These are phyloP conservation scores for Gossypium bickii DNA, from an alignment of 345 rosid genomes.

Conservation along the genomic window DNA sequence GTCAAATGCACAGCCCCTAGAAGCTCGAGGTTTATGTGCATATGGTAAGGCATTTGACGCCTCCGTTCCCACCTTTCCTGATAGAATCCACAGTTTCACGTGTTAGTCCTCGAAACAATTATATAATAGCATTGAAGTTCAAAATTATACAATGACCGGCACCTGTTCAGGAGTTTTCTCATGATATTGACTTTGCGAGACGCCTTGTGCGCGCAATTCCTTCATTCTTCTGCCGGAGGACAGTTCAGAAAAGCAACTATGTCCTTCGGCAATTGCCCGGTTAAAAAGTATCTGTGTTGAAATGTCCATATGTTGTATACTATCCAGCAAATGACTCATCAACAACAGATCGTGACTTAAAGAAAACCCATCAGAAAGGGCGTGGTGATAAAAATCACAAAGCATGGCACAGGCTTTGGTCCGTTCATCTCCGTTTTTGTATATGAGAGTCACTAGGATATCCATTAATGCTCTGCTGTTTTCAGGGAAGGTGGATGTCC, in stretches of 20 bases:
- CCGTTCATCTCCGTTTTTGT: slow-evolving; percentile 83
- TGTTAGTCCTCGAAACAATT: not conserved
- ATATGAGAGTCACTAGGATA: slow-evolving; percentile 72
- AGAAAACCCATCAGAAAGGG: slow-evolving; percentile 69
- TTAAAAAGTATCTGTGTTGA: slow-evolving; percentile 90
- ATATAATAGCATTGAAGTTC: not conserved
- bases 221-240: slow-evolving; percentile 82
- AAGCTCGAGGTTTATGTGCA: slow-evolving; percentile 93
- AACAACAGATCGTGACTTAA: slow-evolving; percentile 69
- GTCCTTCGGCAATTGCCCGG: slow-evolving; percentile 73
- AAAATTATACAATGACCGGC: not conserved
- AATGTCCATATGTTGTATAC: slow-evolving; percentile 78
- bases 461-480: slow-evolving; percentile 84
- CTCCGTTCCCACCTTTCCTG: slow-evolving; percentile 87
- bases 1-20: slow-evolving; percentile 84
- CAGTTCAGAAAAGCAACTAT: slow-evolving; percentile 78
- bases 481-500: slow-evolving; percentile 84
- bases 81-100: slow-evolving; percentile 11
- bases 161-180: slow-evolving; percentile 98
- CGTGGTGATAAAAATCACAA: slow-evolving; percentile 90
- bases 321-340: slow-evolving; percentile 92
- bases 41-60: slow-evolving; percentile 89
- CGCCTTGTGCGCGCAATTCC: slow-evolving; percentile 96
- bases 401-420: slow-evolving; percentile 97
- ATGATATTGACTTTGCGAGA: slow-evolving; percentile 80